A percentile compares a stretch with the other conserved stretches of the same genome.
Conservation (phyloP, 345 rosid species). For the Erysimum cheiranthoides region DNA sequence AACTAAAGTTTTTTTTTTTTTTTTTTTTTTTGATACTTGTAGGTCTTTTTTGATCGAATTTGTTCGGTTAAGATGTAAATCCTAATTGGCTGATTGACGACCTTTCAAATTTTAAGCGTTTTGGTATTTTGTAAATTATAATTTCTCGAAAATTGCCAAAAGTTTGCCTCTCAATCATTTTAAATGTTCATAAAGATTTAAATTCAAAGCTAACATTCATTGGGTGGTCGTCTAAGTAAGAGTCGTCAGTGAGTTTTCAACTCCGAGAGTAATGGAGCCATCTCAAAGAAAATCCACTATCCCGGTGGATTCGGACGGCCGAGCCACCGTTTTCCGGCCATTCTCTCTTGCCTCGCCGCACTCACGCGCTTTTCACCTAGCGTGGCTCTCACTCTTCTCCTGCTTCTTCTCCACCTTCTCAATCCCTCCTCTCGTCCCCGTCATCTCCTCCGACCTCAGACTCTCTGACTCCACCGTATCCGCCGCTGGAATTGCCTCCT, state of each 20-base stretch:
- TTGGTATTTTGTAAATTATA: neutral
- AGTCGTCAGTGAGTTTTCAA: neutral
- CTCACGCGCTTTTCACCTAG: slow-evolving; percentile 78
- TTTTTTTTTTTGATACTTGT: too few relatives aligned
- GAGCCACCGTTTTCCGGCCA: slow-evolving; percentile 69
- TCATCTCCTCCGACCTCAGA: slow-evolving; percentile 65
- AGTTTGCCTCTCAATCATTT: neutral
- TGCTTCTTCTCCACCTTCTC: slow-evolving; percentile 92
- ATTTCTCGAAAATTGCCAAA: neutral
- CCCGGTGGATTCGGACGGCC: slow-evolving; percentile 57
- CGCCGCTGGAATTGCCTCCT: slow-evolving; percentile 73
- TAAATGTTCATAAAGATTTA: neutral
- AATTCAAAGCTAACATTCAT: neutral
- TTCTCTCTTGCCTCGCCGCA: slow-evolving; percentile 67
- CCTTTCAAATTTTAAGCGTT: neutral
- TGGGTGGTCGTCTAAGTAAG: neutral
- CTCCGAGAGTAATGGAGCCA: slow-evolving; percentile 3
- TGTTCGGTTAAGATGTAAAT: neutral
- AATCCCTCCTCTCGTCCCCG: slow-evolving; percentile 78
- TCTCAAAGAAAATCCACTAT: slow-evolving; percentile 31
- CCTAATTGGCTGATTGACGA: too few relatives aligned
- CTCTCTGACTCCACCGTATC: slow-evolving; percentile 61
- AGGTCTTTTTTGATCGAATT: too few relatives aligned
- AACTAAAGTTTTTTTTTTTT: too few relatives aligned
- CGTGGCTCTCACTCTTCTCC: slow-evolving; percentile 87